Evolutionary conservation across 2,329 filamentous ascomycete genomes (phyloP).

Genomic region (Fusarium proliferatum): DNA sequence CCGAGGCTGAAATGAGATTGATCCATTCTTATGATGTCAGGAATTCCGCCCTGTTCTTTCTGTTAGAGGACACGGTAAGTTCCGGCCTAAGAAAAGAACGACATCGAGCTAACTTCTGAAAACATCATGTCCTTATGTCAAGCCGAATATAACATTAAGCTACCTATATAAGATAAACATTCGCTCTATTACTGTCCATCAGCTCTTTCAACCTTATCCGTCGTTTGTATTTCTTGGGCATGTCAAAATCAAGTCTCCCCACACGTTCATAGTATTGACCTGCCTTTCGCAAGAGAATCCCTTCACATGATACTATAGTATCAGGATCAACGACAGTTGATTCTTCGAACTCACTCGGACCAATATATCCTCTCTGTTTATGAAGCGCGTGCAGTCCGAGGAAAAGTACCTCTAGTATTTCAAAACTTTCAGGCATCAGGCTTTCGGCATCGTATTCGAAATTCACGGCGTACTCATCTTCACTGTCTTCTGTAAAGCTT

Average conservation of each 20-base stretch:
- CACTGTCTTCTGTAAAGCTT: not conserved
- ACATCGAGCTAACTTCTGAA: not conserved
- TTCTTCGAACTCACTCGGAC: not conserved
- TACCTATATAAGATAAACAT: not conserved
- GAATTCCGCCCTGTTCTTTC: not conserved
- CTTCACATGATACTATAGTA: not conserved
- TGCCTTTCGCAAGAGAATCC: not conserved
- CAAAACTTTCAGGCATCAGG: not conserved
- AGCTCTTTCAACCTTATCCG: not conserved
- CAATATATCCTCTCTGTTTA: rapidly evolving
- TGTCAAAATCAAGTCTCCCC: not conserved
- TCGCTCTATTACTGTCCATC: not conserved
- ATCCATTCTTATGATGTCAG: not conserved
- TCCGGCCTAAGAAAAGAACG: not conserved
- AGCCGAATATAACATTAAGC: too few relatives aligned
- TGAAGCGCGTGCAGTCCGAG: not conserved
- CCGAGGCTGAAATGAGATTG: not conserved
- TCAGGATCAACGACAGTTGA: not conserved
- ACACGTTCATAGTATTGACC: not conserved
- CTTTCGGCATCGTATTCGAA: not conserved
- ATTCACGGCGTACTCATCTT: not conserved
- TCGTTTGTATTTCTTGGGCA: not conserved
- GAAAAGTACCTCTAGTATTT: not conserved
- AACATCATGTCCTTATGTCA: rapidly evolving
- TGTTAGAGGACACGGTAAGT: rapidly evolving